Evolutionary conservation across 768 basidiomycete species (phyloP).

Genomic region (Mycena amicta): DNA sequence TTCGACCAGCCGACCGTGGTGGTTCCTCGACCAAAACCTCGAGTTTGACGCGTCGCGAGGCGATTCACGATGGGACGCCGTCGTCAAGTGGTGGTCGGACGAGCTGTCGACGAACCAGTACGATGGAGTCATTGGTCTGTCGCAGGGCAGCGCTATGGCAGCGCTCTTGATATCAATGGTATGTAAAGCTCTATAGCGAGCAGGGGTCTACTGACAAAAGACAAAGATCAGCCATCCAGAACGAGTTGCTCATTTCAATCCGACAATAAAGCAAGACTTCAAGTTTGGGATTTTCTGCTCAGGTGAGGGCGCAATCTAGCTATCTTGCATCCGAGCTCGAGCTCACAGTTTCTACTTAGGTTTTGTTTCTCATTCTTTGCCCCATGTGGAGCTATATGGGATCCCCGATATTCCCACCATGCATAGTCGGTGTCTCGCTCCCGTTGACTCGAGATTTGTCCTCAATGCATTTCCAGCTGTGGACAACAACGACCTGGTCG

Average conservation of each 20-base stretch:
- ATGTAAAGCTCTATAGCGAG: background rate
- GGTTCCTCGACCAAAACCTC: constrained; percentile 15
- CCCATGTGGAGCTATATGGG: constrained; percentile 26
- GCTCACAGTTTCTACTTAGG: constrained; percentile 8
- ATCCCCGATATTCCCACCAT: constrained; percentile 25
- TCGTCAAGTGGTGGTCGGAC: constrained; percentile 24
- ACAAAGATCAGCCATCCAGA: constrained; percentile 24
- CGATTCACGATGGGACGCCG: constrained; percentile 14
- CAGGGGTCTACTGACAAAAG: background rate
- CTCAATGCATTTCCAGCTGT: constrained; percentile 11
- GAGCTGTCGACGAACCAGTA: constrained; percentile 25
- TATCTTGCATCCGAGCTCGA: background rate
- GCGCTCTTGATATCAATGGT: constrained; percentile 27
- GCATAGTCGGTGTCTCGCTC: constrained; percentile 13
- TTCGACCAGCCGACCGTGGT: constrained; percentile 21
- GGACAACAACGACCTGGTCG: constrained; percentile 21
- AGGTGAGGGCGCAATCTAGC: constrained; percentile 3
- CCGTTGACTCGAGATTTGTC: background rate
- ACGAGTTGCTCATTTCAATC: constrained; percentile 21
- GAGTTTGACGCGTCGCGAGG: constrained; percentile 7
- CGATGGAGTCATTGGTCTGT: constrained; percentile 27
- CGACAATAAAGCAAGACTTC: constrained; percentile 17
- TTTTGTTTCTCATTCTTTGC: constrained; percentile 21
- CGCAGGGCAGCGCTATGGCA: constrained; percentile 27
- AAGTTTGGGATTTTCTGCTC: constrained; percentile 28